Base-by-base conservation (phyloP, 768 basidiomycete species). In the Panus rudis region DNA sequence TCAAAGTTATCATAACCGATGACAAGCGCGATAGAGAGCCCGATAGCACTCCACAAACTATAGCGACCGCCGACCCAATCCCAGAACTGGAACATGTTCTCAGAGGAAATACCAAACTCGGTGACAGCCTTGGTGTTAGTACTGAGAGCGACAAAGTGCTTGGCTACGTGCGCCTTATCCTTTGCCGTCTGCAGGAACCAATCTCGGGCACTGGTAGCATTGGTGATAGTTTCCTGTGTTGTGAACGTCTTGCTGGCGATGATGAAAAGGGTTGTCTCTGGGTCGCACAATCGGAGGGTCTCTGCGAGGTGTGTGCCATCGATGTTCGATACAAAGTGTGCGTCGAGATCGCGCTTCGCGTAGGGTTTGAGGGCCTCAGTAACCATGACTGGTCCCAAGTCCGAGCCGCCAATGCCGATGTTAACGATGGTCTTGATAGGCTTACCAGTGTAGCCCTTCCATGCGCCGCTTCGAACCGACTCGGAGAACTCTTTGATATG, bases 31-130 rank as follows among this genome's bases (percentile, higher is more conserved):
- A 99, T 98, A 34, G 89, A 88, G 46, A 98, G 73, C 46, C 96
- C 96, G 54, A 99, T 97, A 23, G 96, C 94, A 49, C 90, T 92
- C 94, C 96, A 98, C 51, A 99, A 73, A 55, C 87, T 92, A 77
- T 99, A 99, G 50, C 94, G 80, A 21, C 96, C 96, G 49, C 96
- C 96, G 50, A 99, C 96, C 96, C 96, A 99, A 66, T 98, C 96
- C 94, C 94, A 99, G 79, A 99, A 98, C 61, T 86, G 82, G 79
- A 99, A 99, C 93, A 99, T 99, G 70, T 97, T 97, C 53, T 75
- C 75, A 47, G 81, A 63, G 35, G 84, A 72, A 58, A 99, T 99
- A 31, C 96, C 96, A 58, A 99, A 99, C 3, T 74, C 79, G 14
- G 89, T 87, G 43, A 98, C 96, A 10, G 88, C 91, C 59, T 82